These are phyloP conservation scores for barrel medic (Medicago truncatula) DNA, from an alignment of 306 rosid species.

Conservation along the genomic window DNA sequence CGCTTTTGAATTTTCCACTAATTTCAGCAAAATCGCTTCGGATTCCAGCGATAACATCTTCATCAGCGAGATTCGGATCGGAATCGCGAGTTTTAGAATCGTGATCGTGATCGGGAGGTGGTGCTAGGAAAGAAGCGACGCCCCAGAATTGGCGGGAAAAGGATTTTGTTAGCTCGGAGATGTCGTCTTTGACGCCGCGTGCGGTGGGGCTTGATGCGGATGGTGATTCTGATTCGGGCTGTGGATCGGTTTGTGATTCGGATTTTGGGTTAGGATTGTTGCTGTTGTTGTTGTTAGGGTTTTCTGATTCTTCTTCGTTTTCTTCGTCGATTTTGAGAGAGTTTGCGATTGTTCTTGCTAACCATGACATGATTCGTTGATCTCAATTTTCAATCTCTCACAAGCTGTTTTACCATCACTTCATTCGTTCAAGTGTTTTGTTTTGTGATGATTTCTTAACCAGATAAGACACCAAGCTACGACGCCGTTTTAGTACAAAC, in stretches of 20 bases:
- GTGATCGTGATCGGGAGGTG: constrained; percentile 64
- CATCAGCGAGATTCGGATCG: constrained; percentile 45
- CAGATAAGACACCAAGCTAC: constrained; percentile 36
- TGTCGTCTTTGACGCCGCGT: constrained; percentile 82
- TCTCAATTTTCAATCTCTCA: constrained; percentile 31
- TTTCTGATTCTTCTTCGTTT: constrained; percentile 11
- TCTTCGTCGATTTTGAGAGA: constrained; percentile 79
- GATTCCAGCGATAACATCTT: constrained; percentile 83
- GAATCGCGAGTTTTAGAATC: constrained; percentile 43
- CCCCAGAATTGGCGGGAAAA: constrained; percentile 84
- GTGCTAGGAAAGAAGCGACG: constrained; percentile 90
- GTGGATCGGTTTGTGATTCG: constrained; percentile 44
- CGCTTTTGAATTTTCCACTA: constrained; percentile 76
- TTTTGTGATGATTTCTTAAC: constrained; percentile 6
- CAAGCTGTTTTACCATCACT: constrained; percentile 26
- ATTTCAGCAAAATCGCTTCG: constrained; percentile 91
- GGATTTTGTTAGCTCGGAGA: constrained; percentile 77
- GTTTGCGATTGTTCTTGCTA: constrained; percentile 82
- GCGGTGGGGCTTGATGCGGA: constrained; percentile 56
- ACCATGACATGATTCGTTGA: constrained; percentile 67
- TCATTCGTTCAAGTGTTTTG: constrained; percentile 24
- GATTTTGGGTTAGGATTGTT: constrained; percentile 39
- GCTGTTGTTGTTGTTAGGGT: constrained; percentile 12
- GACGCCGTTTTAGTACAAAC: constrained; percentile 47
- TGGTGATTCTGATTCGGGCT: constrained; percentile 47